Evolutionary conservation across 352 stramenopile genomes (phyloP).

Genomic region (Peronosclerospora sorghi): DNA sequence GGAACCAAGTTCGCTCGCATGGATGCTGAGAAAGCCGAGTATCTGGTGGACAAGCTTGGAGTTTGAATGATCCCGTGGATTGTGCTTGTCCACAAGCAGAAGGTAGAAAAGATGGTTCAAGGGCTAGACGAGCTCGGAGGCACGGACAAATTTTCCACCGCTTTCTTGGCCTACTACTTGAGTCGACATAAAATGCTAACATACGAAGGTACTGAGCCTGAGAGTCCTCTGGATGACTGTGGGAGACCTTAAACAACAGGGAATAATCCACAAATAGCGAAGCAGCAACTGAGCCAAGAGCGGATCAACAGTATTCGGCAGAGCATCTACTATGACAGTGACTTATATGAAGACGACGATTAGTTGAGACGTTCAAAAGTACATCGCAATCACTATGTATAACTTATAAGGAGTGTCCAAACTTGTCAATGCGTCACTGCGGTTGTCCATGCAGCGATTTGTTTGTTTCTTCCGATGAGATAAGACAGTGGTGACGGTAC

Average conservation of each 20-base stretch:
- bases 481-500: slow-evolving; percentile 57
- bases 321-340: slow-evolving; percentile 80
- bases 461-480: neutral
- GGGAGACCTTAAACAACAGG: slow-evolving; percentile 34
- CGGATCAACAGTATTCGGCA: slow-evolving; percentile 66
- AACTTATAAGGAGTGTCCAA: neutral
- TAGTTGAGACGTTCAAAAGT: slow-evolving; percentile 8
- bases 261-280: slow-evolving; percentile 20
- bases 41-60: slow-evolving; percentile 92
- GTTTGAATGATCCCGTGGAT: slow-evolving; percentile 95
- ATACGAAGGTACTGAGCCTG: slow-evolving; percentile 86
- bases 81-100: slow-evolving; percentile 91
- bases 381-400: neutral
- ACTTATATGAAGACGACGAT: slow-evolving; percentile 66
- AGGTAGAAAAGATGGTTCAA: slow-evolving; percentile 92
- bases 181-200: slow-evolving; percentile 91
- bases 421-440: neutral
- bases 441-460: slow-evolving; percentile 9
- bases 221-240: slow-evolving; percentile 51
- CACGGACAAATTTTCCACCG: slow-evolving; percentile 88
- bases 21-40: slow-evolving; percentile 94
- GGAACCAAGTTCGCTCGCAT: slow-evolving; percentile 94
- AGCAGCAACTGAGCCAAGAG: slow-evolving; percentile 34
- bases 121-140: slow-evolving; percentile 93
- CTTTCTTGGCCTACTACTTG: slow-evolving; percentile 88